These are phyloP conservation scores for Mycena indigotica DNA, from an alignment of 768 basidiomycete genomes.

Conservation along the genomic window DNA sequence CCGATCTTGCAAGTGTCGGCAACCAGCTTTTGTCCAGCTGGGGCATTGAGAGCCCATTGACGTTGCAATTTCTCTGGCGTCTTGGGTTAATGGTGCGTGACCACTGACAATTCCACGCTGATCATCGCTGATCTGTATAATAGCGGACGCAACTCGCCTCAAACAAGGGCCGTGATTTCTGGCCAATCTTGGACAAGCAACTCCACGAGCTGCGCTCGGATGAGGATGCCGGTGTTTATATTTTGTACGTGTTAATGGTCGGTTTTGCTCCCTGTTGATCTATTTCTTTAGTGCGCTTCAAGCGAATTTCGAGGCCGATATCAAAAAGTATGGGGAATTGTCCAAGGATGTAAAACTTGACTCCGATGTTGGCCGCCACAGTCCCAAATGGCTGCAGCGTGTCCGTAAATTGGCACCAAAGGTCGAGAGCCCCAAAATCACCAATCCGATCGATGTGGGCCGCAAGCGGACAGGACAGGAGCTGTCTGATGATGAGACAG, in stretches of 20 bases:
- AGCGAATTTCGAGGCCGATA: neutral
- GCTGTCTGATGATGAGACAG: too few relatives aligned
- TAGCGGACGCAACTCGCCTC: neutral
- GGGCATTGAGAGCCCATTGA: neutral
- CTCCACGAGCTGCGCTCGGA: neutral
- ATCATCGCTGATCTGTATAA: too few relatives aligned
- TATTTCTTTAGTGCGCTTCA: neutral
- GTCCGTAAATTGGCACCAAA: neutral
- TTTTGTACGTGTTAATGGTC: too few relatives aligned
- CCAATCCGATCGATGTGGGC: neutral
- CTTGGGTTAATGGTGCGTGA: neutral
- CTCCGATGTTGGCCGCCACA: neutral
- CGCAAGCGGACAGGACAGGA: too few relatives aligned
- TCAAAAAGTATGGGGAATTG: neutral
- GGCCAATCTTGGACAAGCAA: neutral
- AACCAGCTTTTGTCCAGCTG: neutral
- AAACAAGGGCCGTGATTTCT: neutral
- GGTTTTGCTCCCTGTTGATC: too few relatives aligned
- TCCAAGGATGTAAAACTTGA: neutral
- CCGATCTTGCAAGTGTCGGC: neutral
- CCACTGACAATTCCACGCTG: too few relatives aligned
- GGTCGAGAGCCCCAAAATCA: neutral
- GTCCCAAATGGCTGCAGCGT: neutral
- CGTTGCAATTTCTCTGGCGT: neutral
- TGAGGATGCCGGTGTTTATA: neutral